Conservation (phyloP, 1,139 yeast species). For the Diutina siamensis region DNA sequence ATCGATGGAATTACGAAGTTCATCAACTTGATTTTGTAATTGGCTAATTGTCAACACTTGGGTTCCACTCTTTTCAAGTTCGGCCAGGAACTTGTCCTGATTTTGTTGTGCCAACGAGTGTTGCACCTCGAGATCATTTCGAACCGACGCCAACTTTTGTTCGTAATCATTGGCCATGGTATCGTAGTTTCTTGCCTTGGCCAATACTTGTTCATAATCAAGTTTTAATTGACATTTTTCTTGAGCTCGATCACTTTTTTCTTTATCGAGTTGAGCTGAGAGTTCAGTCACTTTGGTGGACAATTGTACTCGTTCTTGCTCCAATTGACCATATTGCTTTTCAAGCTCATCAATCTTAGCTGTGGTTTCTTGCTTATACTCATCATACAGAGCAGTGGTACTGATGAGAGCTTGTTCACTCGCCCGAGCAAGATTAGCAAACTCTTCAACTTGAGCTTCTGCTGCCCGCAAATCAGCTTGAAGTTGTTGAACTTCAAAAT, state of each 20-base stretch:
- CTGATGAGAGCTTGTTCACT: conserved; percentile 30
- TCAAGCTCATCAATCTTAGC: conserved; percentile 13
- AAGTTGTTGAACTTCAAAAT: conserved; percentile 15
- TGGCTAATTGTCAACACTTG: neutral
- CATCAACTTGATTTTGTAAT: conserved; percentile 1
- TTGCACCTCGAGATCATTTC: neutral
- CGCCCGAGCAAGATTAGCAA: conserved; percentile 27
- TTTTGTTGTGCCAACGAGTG: neutral
- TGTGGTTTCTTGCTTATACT: conserved; percentile 19
- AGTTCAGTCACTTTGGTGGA: conserved; percentile 7
- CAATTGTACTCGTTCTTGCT: neutral
- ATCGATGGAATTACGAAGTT: neutral
- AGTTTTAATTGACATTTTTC: conserved; percentile 5
- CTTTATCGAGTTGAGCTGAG: neutral
- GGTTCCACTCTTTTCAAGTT: neutral
- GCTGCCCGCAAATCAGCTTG: conserved; percentile 26
- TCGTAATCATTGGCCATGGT: conserved; percentile 52
- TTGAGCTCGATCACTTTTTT: neutral
- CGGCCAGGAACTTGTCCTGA: conserved; percentile 5
- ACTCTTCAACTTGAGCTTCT: conserved; percentile 28
- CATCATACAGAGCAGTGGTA: conserved; percentile 28
- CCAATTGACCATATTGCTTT: conserved; percentile 10
- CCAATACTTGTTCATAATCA: conserved; percentile 7
- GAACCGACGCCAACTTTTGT: conserved; percentile 37
- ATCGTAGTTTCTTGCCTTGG: conserved; percentile 25